Evolutionary conservation across 208 protist species (phyloP), one percentile per base, ranked within the genome.

Genomic region (Leishmania guyanensis): DNA sequence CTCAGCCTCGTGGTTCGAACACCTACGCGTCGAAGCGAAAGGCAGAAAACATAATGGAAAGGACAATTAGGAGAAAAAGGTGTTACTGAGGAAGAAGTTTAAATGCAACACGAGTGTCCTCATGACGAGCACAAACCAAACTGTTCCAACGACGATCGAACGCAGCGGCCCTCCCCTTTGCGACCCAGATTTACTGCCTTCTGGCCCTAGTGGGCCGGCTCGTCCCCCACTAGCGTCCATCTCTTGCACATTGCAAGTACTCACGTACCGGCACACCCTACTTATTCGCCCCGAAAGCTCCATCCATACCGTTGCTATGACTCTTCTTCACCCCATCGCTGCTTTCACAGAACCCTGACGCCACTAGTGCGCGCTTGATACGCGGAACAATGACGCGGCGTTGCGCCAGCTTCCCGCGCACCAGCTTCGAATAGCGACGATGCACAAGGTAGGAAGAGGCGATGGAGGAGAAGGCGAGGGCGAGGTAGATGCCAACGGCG

Each of bases 401-500:
- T 14, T 89, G 75, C 39, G 64, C 66, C 48, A 86, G 77, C 58
- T 86, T 88, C 5, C 84, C 87, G 26, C 66, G 60, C 12, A 90
- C 81, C 29, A 90, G 77, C 54, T 88, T 88, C 70, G 83, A 80
- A 73, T 90, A 90, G 53, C 87, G 84, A 5, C 78, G 77, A 62
- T 90, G 87, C 60, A 90, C 72, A 14, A 78, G 39, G 64, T 77
- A 84, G 36, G 81, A 79, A 22, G 78, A 58, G 56, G 80, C 36
- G 22, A 86, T 50, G n/a, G 72, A 64, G 64, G 54, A 71, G 75
- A 79, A 77, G 66, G 46, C 66, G 6, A 89, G 69, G 46, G 76
- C 76, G 2, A 90, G 54, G 78, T 90, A 92, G 71, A 87, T 74
- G 80, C 71, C 81, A n/a, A 92, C 60, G 29, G 89, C 84, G n/a